Evolutionary conservation across 2,329 filamentous ascomycete species (phyloP).

Genomic region (Colletotrichum sp.): DNA sequence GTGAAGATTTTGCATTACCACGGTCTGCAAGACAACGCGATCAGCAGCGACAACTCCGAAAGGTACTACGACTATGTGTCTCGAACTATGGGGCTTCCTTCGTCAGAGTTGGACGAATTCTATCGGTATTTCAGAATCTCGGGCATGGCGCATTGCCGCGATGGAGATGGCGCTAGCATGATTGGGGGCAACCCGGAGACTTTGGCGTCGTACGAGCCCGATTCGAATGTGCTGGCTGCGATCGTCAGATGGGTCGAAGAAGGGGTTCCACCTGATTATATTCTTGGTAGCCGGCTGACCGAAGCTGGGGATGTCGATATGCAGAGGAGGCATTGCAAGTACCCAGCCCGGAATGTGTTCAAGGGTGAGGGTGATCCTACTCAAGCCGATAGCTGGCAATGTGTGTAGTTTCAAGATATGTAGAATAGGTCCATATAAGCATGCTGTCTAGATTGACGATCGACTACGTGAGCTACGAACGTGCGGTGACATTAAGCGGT

Average conservation of each 20-base stretch:
- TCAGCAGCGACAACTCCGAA: slow-evolving; percentile 48
- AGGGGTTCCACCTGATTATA: slow-evolving; percentile 43
- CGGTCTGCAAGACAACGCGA: slow-evolving; percentile 44
- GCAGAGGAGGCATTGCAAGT: slow-evolving; percentile 38
- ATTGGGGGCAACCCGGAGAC: slow-evolving; percentile 28
- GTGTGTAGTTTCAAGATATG: slow-evolving; percentile 6
- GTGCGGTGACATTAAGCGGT: neutral
- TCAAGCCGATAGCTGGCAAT: slow-evolving; percentile 32
- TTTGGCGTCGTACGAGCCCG: slow-evolving; percentile 27
- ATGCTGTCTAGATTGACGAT: neutral
- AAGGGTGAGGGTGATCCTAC: slow-evolving; percentile 29
- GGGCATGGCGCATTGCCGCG: slow-evolving; percentile 55
- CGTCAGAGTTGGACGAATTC: slow-evolving; percentile 36
- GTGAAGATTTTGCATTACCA: slow-evolving; percentile 54
- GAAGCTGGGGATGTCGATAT: slow-evolving; percentile 35
- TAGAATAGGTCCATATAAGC: neutral
- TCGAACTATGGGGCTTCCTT: slow-evolving; percentile 41
- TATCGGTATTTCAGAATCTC: slow-evolving; percentile 57
- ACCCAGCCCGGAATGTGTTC: slow-evolving; percentile 36
- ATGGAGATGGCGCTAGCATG: slow-evolving; percentile 48
- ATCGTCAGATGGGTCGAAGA: slow-evolving; percentile 57
- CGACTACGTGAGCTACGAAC: neutral
- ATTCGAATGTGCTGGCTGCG: slow-evolving; percentile 50
- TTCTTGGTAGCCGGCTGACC: slow-evolving; percentile 30
- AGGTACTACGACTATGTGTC: slow-evolving; percentile 54